Base-by-base conservation (phyloP, 164 flowering plant genomes). In the Aristolochia fimbriata region DNA sequence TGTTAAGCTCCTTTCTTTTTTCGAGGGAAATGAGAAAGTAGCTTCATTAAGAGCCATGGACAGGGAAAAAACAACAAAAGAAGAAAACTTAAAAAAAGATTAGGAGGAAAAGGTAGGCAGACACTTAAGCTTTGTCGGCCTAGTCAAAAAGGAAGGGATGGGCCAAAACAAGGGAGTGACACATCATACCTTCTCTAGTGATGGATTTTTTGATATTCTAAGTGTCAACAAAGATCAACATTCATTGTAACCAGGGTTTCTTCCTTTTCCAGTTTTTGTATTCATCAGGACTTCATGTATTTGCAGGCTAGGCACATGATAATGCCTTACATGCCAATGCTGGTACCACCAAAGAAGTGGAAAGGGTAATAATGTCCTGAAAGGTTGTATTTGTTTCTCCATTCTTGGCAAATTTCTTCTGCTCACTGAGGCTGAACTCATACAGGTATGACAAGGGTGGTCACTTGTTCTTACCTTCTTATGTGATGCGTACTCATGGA, bases 401-500 rank as follows among this genome's bases (percentile, higher is more conserved):
- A 6, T 27, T 31, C 21, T 48, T 47, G 49, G 9, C 7, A 6
- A 1, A 43, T 15, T 22, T 22, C 25, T 61, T 37, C 43, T 3
- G 43, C 8, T 37, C 43, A 37, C 43, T 6, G 43, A 37, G 43
- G 9, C 12, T 37, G 11, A 37, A 37, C 45, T 57, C 27, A 14
- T 63, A 15, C 72, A 92, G 97, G 71, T 93, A 82, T 71, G 82
- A 82, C 77, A 87, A 80, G 63, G 98, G 98, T 60, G 98, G 92
- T 2, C 80, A 93, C 74, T 73, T 87, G 68, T 86, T 87, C 70
- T 71, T 93, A 62, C 98, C 96, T 57, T 93, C 98, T 58, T 84
- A 84, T 77, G 69, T 82, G 57, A 90, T 93, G 94, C 97, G 98
- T 52, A 93, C 96, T 66, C 98, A 89, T 79, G 98, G 98, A 63